Evolutionary conservation across 768 basidiomycete species (phyloP), one percentile per base, ranked within the genome.

Genomic region (Udeniomyces megalosporus): DNA sequence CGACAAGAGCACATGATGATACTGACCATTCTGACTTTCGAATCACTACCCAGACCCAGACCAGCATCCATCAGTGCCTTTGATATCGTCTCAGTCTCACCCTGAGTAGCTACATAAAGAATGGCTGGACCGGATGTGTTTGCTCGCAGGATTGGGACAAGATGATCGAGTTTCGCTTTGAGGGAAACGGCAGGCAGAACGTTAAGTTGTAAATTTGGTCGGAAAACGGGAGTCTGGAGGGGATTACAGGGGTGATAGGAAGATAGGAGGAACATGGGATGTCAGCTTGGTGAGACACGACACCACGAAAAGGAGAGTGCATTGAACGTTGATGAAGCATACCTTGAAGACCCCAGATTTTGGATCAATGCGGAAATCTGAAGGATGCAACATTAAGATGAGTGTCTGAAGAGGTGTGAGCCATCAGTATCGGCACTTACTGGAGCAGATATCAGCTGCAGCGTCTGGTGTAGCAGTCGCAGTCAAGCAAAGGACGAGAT

Each of bases 61-160:
- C 48, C 48, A n/a, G 48, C 48, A 22, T 11, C n/a, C 11, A 7
- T 8, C 48, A 50, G 22, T 8, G 28, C 20, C 8, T 8, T n/a
- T 10, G 48, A 8, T 0, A 78, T 71, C 28, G 76, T 74, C 52
- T 76, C 74, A 0, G 76, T 73, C 11, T 78, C 75, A 48, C 69
- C 70, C 61, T 79, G 78, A 2, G 74, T 69, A 3, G 78, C 77
- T 3, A 78, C 77, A 64, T 80, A 79, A 47, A 80, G 67, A 64
- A 80, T 78, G 5, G 73, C 72, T 17, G 78, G 76, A 1, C 61
- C 60, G 4, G 20, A 11, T 22, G 26, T 7, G 28, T 11, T 29
- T 5, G 66, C 49, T 46, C 74, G 66, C 51, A 78, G 67, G 28
- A 76, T 70, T 0, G 77, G 74, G 0, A 77, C 70, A 14, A 78